Base-by-base conservation (phyloP, 345 rosid genomes). In the Melastoma malabathricum region DNA sequence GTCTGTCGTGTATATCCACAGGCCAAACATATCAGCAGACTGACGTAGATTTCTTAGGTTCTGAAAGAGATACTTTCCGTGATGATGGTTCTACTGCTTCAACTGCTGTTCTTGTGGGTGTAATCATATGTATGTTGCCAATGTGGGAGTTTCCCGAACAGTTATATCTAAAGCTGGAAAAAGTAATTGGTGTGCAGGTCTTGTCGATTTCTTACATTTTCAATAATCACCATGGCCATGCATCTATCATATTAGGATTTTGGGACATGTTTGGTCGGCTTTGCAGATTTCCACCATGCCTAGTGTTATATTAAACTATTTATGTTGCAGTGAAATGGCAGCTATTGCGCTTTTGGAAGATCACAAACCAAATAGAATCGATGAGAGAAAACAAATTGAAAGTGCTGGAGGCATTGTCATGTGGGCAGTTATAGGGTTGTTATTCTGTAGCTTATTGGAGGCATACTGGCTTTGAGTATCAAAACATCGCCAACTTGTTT, bases 81-180 rank as follows among this genome's bases (percentile, higher is more conserved):
- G 99, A 93, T 57, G 99, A 93, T 72, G 99, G 99, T 62, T 93
- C 99, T 41, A 93, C 99, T 55, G 99, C 99, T 71, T 93, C 99
- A 18, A 75, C 97, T 52, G 99, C 95, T 44, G 82, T 93, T 22
- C 66, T 93, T 66, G 82, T 93, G 27, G 95, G 90, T n/a, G n/a
- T 59, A 75, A 72, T 64, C 99, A 85, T 77, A 73, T 88, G 8
- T 93, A 76, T 65, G 99, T 93, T 74, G 99, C 99, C 47, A 93
- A 88, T 64, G 99, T 93, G 62, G 99, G 99, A 75, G 97, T 88
- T 65, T 93, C 99, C 10, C 76, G 99, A 54, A 81, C 99, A 25
- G 79, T 93, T 52, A 72, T 88, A 71, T 88, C 95, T 44, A 93
- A 80, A 64, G 79, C 86, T 64, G 97, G 97, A 48, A 77, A 81